Evolutionary conservation across 192 early-diverging fungal species (phyloP), one percentile per base, ranked within the genome.

Genomic region (Linnemannia hyalina): DNA sequence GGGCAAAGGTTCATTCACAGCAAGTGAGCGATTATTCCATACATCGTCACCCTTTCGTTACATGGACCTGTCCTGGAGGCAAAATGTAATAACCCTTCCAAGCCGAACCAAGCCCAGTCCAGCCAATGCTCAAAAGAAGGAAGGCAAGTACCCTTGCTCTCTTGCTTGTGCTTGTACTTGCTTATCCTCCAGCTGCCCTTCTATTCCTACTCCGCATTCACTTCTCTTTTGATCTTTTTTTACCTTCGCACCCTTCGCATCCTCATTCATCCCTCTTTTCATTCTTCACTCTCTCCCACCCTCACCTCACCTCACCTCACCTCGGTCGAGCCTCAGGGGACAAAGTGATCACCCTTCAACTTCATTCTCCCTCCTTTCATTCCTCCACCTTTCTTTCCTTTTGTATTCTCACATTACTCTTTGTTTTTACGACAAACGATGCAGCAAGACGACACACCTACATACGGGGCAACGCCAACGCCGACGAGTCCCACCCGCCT

Each of bases 371-470:
- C 26, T 13, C 32, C 11, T 32, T 65, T 32, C 26, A 29, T 42
- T 74, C 42, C 23, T 44, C 68, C 13, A 22, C 63, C n/a, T 68
- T 55, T 38, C 55, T 36, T 49, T 47, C 52, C 63, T 49, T 36
- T 55, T 74, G 13, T 22, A 26, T 22, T 55, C 65, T 29, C 29
- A 65, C 75, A 36, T 70, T 78, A 23, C 20, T 44, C 55, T 44
- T 5, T 40, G 35, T 13, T 35, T 69, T 68, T 38, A 32, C n/a
- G 35, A 23, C 23, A 26, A 15, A 68, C 44, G 68, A 75, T 82
- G 80, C 80, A 82, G 29, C 20, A 36, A 20, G 76, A 83, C 63
- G n/a, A 77, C 76, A 72, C 80, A 36, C 47, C 72, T 11, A 47
- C 65, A 32, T 82, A 82, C 36, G 75, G 80, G 23, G 68, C 81